Conservation (phyloP, 768 basidiomycete genomes). For the Pholiota conissans region DNA sequence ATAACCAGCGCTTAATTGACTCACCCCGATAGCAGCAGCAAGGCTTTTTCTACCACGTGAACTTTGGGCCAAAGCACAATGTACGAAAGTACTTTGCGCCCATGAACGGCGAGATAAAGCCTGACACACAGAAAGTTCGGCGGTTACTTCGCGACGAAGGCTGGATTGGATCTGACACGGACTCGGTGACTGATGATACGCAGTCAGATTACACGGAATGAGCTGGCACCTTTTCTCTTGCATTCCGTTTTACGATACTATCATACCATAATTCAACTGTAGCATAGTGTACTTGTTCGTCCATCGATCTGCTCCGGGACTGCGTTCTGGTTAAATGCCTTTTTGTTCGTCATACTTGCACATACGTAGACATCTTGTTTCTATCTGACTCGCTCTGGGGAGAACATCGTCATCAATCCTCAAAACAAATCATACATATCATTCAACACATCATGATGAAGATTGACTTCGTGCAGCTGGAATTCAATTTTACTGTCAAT, state of each 20-base stretch:
- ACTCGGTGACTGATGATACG: conserved; percentile 4
- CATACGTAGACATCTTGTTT: too few species aligned
- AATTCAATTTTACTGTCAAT: too few species aligned
- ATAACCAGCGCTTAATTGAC: neutral
- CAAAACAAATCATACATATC: too few species aligned
- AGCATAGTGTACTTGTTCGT: neutral
- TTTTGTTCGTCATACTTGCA: neutral
- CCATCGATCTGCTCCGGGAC: neutral
- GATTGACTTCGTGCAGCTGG: too few species aligned
- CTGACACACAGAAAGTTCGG: conserved; percentile 48
- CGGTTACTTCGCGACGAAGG: conserved; percentile 48
- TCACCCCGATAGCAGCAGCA: conserved; percentile 33
- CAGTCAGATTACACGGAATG: conserved; percentile 6
- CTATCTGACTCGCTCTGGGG: too few species aligned
- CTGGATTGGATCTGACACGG: conserved; percentile 31
- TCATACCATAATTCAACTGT: neutral
- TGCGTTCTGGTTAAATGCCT: neutral
- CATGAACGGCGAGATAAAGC: conserved; percentile 67
- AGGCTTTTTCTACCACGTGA: conserved; percentile 55
- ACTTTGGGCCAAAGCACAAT: conserved; percentile 40
- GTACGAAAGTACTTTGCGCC: conserved; percentile 64
- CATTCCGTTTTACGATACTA: neutral
- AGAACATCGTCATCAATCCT: too few species aligned
- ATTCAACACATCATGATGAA: too few species aligned
- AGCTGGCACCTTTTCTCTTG: neutral